Evolutionary conservation across 768 basidiomycete genomes (phyloP), one percentile per base, ranked within the genome.

Genomic region (Macrolepiota albuminosa): DNA sequence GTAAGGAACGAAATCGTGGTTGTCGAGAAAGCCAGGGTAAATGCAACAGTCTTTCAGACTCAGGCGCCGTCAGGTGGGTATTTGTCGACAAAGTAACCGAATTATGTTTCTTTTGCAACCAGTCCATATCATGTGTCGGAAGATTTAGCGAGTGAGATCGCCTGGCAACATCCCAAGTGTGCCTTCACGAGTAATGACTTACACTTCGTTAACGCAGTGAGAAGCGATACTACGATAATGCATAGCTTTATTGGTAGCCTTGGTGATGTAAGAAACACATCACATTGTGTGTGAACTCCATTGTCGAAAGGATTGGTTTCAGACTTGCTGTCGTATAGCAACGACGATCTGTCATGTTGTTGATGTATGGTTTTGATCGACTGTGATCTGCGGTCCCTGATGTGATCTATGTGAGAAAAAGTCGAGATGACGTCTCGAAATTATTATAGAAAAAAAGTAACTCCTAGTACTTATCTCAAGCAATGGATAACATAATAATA

Each of bases 1-100:
- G 59, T 61, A 69, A 73, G 56, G 72, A 71, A 61, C 64, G 61
- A 68, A 67, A 47, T 50, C 51, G 51, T 64, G 59, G 63, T 59
- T 26, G 64, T 57, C 47, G 58, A 48, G 51, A 57, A 54, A 60
- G 60, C 67, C 61, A 67, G 60, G 60, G 69, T 67, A 57, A 57
- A 61, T 49, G 52, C 61, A 61, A 67, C 54, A 58, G 62, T 55
- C 57, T 49, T 57, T 61, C 42, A 65, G 53, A 63, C 57, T 62
- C 68, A 70, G 2, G 68, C 16, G 8, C 3, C 9, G 63, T 47
- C 48, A 43, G 63, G 46, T 55, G n/a, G 13, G 61, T 51, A 54
- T 48, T 61, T 64, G 61, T 58, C 63, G 61, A 52, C 64, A 60
- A 61, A 61, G 58, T 63, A 62, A 63, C 59, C 63, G 46, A 64